phyloP scores from a whole-genome alignment of 2,329 filamentous ascomycete species.

The Penicillium corylophilum region DNA sequence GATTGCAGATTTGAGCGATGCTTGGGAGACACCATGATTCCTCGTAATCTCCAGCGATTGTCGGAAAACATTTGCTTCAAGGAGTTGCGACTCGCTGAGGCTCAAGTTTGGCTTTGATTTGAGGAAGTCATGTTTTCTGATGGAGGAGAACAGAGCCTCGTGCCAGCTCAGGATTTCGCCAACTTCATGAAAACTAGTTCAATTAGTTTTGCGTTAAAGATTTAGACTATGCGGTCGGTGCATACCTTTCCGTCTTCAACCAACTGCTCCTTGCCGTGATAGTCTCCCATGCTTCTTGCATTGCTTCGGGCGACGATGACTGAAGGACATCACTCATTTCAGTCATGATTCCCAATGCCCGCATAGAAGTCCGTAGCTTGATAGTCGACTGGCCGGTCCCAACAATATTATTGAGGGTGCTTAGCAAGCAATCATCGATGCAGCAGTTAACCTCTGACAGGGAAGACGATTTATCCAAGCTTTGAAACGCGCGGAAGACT shows the following conservation, averaged over 20 bases:
- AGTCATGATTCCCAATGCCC: conserved; percentile 67
- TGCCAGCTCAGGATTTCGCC: conserved; percentile 78
- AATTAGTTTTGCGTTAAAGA: conserved; percentile 13
- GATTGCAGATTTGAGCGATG: conserved; percentile 82
- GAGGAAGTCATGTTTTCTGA: conserved; percentile 69
- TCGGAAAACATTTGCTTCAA: conserved; percentile 76
- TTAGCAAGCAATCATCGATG: conserved; percentile 62
- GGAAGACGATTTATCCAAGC: conserved; percentile 66
- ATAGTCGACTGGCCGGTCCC: conserved; percentile 38
- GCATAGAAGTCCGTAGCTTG: conserved; percentile 59
- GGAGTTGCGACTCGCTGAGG: conserved; percentile 63
- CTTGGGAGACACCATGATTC: conserved; percentile 77
- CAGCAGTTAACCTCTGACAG: conserved; percentile 54
- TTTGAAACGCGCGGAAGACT: conserved; percentile 78
- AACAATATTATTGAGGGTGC: conserved; percentile 44
- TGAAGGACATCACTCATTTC: conserved; percentile 78
- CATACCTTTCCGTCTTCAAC: conserved; percentile 80
- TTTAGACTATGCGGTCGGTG: conserved; percentile 6
- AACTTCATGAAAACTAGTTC: conserved; percentile 58
- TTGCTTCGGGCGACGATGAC: conserved; percentile 57
- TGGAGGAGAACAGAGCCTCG: conserved; percentile 75
- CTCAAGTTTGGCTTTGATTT: conserved; percentile 61
- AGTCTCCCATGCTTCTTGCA: conserved; percentile 60
- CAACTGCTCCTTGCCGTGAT: conserved; percentile 69
- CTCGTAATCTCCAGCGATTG: conserved; percentile 73